Conservation (phyloP, 495 filamentous ascomycete genomes). For the Penicillium coffeae region DNA sequence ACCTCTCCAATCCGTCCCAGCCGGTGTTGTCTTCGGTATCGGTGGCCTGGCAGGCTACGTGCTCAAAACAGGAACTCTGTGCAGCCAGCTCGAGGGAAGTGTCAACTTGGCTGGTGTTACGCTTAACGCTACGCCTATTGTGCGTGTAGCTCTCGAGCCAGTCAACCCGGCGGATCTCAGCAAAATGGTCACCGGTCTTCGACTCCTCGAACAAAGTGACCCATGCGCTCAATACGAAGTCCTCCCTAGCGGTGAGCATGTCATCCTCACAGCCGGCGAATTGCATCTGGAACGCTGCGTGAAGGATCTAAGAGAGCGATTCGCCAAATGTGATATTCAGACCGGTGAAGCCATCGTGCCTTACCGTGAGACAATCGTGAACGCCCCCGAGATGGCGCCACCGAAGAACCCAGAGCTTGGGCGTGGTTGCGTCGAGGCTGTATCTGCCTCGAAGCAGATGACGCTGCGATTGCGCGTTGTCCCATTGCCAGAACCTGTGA, state of each 20-base stretch:
- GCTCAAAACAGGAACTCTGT: slow-evolving; percentile 91
- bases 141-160: slow-evolving; percentile 90
- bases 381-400: slow-evolving; percentile 83
- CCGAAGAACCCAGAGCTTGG: slow-evolving; percentile 82
- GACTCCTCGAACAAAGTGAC: slow-evolving; percentile 88
- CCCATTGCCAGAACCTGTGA: slow-evolving; percentile 74
- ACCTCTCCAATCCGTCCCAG: slow-evolving; percentile 76
- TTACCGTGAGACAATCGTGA: slow-evolving; percentile 88
- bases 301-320: slow-evolving; percentile 89
- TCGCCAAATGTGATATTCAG: slow-evolving; percentile 93
- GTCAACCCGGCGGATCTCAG: slow-evolving; percentile 80
- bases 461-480: slow-evolving; percentile 72
- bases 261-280: slow-evolving; percentile 90
- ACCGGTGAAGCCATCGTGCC: slow-evolving; percentile 91
- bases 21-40: slow-evolving; percentile 95
- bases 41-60: slow-evolving; percentile 86
- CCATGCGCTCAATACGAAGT: slow-evolving; percentile 95
- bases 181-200: slow-evolving; percentile 88
- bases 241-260: slow-evolving; percentile 89
- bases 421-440: slow-evolving; percentile 71
- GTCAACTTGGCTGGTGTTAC: slow-evolving; percentile 88
- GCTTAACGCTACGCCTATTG: slow-evolving; percentile 78
- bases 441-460: slow-evolving; percentile 81
- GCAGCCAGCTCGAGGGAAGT: slow-evolving; percentile 81
- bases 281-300: slow-evolving; percentile 91